Conservation (phyloP, 192 early-diverging fungal genomes). For the Coemansia aciculifera region DNA sequence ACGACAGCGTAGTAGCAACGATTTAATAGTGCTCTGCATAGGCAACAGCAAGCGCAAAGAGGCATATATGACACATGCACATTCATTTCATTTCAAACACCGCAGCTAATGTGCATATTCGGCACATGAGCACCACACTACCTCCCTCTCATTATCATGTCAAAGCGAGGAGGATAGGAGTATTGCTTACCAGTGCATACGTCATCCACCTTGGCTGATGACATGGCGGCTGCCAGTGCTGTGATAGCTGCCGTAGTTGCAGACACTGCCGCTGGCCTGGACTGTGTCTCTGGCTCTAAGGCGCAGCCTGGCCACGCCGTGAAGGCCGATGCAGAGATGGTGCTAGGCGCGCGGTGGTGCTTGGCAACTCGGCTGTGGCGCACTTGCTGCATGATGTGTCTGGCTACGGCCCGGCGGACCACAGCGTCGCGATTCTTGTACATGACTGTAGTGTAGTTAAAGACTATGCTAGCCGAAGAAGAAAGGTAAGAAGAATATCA, state of each 20-base stretch:
- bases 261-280: background rate
- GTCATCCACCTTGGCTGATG: background rate
- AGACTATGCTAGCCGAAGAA: background rate
- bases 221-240: conserved; percentile 8
- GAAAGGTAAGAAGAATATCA: background rate
- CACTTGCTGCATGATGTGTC: conserved; percentile 11
- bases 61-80: background rate
- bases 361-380: conserved; percentile 9
- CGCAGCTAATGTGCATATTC: background rate
- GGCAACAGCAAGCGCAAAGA: background rate
- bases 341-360: background rate
- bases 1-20: background rate
- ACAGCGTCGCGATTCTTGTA: background rate
- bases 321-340: background rate
- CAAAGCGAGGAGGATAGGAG: background rate
- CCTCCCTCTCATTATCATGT: background rate
- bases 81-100: conserved; percentile 4
- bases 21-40: background rate
- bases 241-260: background rate
- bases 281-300: background rate
- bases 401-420: conserved; percentile 15
- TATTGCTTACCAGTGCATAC: background rate
- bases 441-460: background rate
- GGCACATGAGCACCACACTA: background rate
- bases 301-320: background rate